phyloP scores from a whole-genome alignment of 257 asterid species.

The Nicotiana tabacum region DNA sequence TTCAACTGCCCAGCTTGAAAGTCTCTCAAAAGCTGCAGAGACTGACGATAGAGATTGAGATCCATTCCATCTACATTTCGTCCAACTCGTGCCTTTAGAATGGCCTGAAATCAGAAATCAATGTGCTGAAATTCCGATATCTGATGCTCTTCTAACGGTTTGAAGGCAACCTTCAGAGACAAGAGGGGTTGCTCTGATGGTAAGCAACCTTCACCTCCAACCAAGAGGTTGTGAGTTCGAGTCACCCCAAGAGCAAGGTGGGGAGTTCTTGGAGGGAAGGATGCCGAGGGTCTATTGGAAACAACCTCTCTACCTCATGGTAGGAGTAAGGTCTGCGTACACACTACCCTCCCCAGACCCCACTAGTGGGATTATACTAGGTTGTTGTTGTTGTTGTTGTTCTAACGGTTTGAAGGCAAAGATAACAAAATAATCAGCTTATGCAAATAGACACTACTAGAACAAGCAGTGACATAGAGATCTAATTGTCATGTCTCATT shows the following conservation, averaged over 20 bases:
- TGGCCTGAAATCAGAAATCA: constrained; percentile 45
- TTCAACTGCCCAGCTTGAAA: constrained; percentile 58
- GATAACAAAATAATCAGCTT: background rate
- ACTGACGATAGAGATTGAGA: constrained; percentile 70
- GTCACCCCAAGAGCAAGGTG: too few relatives aligned
- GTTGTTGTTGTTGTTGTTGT: too few relatives aligned
- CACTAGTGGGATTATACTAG: too few relatives aligned
- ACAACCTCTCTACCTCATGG: too few relatives aligned
- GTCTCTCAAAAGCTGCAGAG: constrained; percentile 63
- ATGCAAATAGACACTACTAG: background rate
- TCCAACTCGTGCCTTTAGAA: constrained; percentile 83
- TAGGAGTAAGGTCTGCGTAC: too few relatives aligned
- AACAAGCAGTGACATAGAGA: background rate
- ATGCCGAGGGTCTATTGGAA: too few relatives aligned
- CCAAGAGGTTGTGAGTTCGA: too few relatives aligned
- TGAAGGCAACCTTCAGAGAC: background rate
- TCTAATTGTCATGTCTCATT: background rate
- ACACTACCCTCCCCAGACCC: too few relatives aligned
- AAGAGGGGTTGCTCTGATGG: too few relatives aligned
- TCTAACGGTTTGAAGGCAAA: background rate
- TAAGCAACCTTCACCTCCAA: too few relatives aligned
- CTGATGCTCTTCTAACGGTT: background rate
- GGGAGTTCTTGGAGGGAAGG: too few relatives aligned
- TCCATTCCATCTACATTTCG: constrained; percentile 93
- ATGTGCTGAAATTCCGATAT: background rate